Percentiles rank a stretch among this genome's conserved stretches.
Conservation (phyloP, 1,284 basidiomycete species). For the Bondarzewia mesenterica region DNA sequence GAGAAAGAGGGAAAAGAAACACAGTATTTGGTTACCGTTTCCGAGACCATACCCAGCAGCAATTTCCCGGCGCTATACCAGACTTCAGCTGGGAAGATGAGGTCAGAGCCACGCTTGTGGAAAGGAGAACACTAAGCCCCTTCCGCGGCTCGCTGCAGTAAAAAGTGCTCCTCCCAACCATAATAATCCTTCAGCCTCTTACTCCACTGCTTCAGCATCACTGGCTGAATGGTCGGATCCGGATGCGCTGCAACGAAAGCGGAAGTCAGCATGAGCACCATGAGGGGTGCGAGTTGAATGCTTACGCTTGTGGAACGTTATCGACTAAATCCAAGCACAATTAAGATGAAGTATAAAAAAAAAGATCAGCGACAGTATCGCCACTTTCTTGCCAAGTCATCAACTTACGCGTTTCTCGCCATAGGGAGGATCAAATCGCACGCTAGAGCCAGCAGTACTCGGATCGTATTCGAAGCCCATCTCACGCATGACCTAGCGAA, state of each 20-base stretch:
- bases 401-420: neutral
- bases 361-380: neutral
- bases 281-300: conserved; percentile 3
- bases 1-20: too few species aligned
- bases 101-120: too few species aligned
- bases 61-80: too few species aligned
- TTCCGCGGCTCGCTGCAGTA: conserved; percentile 18
- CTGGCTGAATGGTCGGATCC: conserved; percentile 49
- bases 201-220: conserved; percentile 43
- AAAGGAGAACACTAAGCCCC: neutral
- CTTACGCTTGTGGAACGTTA: conserved; percentile 71
- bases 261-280: too few species aligned
- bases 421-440: conserved; percentile 69
- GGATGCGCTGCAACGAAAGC: conserved; percentile 52
- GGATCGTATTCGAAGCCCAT: conserved; percentile 70
- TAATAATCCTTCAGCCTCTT: conserved; percentile 55
- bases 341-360: neutral
- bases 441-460: conserved; percentile 72
- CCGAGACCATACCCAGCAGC: too few species aligned
- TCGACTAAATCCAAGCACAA: conserved; percentile 34
- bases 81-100: too few species aligned
- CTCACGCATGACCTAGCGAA: conserved; percentile 73
- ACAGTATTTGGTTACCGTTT: too few species aligned
- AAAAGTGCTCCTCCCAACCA: conserved; percentile 63
- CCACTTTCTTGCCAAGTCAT: neutral